Base-by-base conservation (phyloP, 1,284 basidiomycete species). In the Cryptococcus amylolentus region DNA sequence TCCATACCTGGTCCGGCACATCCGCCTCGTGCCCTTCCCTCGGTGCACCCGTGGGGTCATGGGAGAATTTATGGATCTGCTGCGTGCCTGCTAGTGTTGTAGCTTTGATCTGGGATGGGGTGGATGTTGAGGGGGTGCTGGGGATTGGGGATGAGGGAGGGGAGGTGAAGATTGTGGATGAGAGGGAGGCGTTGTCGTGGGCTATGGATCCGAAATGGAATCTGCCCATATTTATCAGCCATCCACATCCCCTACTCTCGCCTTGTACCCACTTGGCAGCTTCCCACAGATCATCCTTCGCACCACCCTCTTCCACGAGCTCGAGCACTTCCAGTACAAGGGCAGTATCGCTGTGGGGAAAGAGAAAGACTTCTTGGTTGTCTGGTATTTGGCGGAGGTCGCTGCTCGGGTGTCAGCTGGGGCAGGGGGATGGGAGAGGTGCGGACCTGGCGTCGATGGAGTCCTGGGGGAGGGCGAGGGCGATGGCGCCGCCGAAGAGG, bases 321-420 rank as follows among this genome's bases (percentile, higher is more conserved):
- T 91, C 78, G 8, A 98, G 80, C 18, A 97, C 84, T 73, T 99
- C 96, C 26, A 97, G 75, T 56, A 98, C 85, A 59, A 94, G 82
- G 67, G 88, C 91, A 62, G 88, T 80, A 59, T 84, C 82, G 6
- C 85, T 86, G 51, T 84, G 76, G 2, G 83, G 82, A 50, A 86
- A 86, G 41, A 98, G 77, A 73, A 92, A 89, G 45, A 98, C 94
- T 73, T 98, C 96, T 77, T 99, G 95, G 13, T 85, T 93, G 73
- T 98, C 89, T n/a, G 96, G 95, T 12, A 99, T 83, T 79, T 98
- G 91, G 58, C 95, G 90, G 2, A 96, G 63, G 62, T 88, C 83
- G 59, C 94, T 97, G 74, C 37, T 16, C 26, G 31, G 41, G 7
- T 49, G 49, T 48, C 16, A 10, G 35, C 38, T 26, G 26, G 41